phyloP scores from a whole-genome alignment of 2,329 filamentous ascomycete genomes.

The Neofusicoccum laricinum region DNA sequence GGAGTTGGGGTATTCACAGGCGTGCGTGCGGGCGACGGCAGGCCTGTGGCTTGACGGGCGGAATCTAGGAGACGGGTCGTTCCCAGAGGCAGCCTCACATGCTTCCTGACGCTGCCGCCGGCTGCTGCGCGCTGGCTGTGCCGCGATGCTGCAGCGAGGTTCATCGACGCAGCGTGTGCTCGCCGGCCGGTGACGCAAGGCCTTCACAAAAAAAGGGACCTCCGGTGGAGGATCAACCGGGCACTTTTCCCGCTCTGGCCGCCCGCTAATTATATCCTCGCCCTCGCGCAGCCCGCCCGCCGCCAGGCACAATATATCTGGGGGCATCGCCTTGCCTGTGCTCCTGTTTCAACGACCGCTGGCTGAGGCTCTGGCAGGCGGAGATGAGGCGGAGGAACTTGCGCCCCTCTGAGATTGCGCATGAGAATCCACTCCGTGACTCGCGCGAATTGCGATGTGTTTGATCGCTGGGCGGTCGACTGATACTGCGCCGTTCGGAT shows the following conservation, averaged over 20 bases:
- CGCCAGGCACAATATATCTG: slow-evolving; percentile 10
- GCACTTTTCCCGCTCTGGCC: slow-evolving; percentile 1
- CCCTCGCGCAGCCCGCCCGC: neutral
- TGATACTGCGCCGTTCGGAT: slow-evolving; percentile 2
- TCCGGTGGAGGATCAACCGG: slow-evolving; percentile 2
- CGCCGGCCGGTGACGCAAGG: slow-evolving; percentile 7
- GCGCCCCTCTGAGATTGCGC: slow-evolving; percentile 9
- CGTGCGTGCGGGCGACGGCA: neutral
- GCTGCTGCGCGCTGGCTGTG: neutral
- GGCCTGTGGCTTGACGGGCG: slow-evolving; percentile 10
- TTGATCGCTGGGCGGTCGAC: slow-evolving; percentile 8
- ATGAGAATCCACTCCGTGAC: slow-evolving; percentile 1
- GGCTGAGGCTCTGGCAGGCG: slow-evolving; percentile 1
- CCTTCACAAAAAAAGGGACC: neutral
- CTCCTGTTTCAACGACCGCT: neutral
- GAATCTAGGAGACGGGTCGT: slow-evolving; percentile 1
- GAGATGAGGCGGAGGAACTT: slow-evolving; percentile 9
- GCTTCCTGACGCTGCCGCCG: neutral
- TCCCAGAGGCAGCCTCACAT: neutral
- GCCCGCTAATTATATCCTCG: slow-evolving; percentile 6
- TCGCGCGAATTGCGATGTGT: slow-evolving; percentile 12
- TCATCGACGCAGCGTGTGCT: slow-evolving; percentile 2
- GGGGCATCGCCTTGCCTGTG: slow-evolving; percentile 5
- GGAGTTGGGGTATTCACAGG: slow-evolving; percentile 4
- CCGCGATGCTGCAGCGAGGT: slow-evolving; percentile 3